Percentiles rank a stretch among this genome's conserved stretches.
phyloP scores from a whole-genome alignment of 352 stramenopile genomes.

The Phytopythium oedochilum region DNA sequence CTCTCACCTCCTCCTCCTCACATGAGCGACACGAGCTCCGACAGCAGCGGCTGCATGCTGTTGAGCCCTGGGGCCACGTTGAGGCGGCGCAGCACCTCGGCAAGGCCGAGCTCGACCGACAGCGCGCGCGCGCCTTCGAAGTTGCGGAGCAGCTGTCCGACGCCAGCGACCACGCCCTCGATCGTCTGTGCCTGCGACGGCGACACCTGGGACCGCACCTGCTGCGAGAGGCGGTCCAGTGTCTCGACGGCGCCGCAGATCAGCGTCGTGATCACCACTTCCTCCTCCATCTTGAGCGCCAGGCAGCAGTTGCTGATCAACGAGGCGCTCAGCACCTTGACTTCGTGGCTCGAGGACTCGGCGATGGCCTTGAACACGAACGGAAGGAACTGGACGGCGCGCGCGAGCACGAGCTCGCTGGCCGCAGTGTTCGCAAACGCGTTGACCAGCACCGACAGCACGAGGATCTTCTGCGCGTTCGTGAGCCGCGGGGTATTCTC shows the following conservation, averaged over 20 bases:
- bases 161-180: constrained; percentile 55
- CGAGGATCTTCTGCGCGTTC: constrained; percentile 42
- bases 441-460: constrained; percentile 63
- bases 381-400: constrained; percentile 47
- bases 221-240: constrained; percentile 40
- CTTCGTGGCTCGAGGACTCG: constrained; percentile 29
- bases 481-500: constrained; percentile 14
- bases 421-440: constrained; percentile 47
- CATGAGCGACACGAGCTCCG: constrained; percentile 60
- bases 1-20: constrained; percentile 10
- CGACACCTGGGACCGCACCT: constrained; percentile 5
- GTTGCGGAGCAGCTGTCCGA: constrained; percentile 59
- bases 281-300: constrained; percentile 57
- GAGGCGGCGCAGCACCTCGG: constrained; percentile 56
- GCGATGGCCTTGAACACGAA: constrained; percentile 63
- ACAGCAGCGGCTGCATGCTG: constrained; percentile 47
- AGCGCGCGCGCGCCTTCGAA: constrained; percentile 56
- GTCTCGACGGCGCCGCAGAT: constrained; percentile 66
- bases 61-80: constrained; percentile 31
- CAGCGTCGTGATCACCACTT: constrained; percentile 64
- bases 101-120: constrained; percentile 56
- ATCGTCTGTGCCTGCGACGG: constrained; percentile 36
- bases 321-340: constrained; percentile 48
- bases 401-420: constrained; percentile 43
- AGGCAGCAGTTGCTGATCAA: constrained; percentile 74